phyloP scores from a whole-genome alignment of 176 grass and related monocot genomes.

The Oryza longistaminata region DNA sequence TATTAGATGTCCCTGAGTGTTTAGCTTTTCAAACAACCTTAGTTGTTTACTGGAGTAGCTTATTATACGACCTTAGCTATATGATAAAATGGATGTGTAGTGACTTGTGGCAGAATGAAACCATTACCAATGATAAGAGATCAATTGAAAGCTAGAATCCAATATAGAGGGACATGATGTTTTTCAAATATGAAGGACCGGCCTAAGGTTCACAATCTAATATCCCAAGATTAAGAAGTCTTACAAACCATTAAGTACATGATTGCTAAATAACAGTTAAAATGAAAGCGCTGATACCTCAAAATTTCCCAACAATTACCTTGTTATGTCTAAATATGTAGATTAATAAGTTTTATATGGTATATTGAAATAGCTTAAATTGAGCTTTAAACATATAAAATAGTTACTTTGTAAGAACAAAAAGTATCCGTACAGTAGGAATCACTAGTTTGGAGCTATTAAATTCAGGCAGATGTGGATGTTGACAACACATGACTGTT shows the following conservation, averaged over 20 bases:
- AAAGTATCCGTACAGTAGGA: neutral
- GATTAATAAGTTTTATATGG: neutral
- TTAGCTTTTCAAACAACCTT: neutral
- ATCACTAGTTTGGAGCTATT: neutral
- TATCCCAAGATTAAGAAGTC: neutral
- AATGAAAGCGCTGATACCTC: neutral
- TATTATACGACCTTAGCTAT: neutral
- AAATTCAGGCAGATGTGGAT: neutral
- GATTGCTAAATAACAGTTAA: no score
- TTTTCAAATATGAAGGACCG: neutral
- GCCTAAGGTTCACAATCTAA: neutral
- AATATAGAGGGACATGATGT: neutral
- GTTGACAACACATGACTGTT: neutral
- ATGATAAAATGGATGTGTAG: neutral
- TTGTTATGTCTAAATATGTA: no score
- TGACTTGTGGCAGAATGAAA: neutral
- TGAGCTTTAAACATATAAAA: neutral
- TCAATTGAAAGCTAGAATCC: neutral
- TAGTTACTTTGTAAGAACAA: neutral
- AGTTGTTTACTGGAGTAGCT: neutral
- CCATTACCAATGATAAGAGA: neutral
- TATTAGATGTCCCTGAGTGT: neutral
- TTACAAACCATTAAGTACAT: neutral
- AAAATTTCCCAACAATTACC: neutral
- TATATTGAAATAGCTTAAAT: neutral